Evolutionary conservation across 768 basidiomycete species (phyloP).

Genomic region (Gymnopilus junonius): DNA sequence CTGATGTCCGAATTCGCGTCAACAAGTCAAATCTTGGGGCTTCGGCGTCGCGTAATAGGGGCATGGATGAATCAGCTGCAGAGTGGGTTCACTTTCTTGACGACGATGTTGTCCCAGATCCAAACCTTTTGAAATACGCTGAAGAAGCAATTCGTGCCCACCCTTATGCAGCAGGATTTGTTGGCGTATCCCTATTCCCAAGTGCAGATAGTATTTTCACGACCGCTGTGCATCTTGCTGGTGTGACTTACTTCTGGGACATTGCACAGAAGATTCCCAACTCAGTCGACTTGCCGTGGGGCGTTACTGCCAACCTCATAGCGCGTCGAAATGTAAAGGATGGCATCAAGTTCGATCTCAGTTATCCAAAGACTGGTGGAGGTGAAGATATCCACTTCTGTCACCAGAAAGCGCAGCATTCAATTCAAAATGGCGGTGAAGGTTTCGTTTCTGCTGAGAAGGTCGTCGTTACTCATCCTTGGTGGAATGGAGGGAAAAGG

Average conservation of each 20-base stretch:
- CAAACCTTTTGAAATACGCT: slow-evolving; percentile 46
- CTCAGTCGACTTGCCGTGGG: slow-evolving; percentile 59
- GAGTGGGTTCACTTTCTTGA: slow-evolving; percentile 67
- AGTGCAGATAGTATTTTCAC: slow-evolving; percentile 51
- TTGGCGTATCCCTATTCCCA: slow-evolving; percentile 57
- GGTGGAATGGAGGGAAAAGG: slow-evolving; percentile 53
- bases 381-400: slow-evolving; percentile 70
- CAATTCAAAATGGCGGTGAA: slow-evolving; percentile 33
- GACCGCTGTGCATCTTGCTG: slow-evolving; percentile 56
- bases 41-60: slow-evolving; percentile 58
- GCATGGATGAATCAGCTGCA: slow-evolving; percentile 56
- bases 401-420: slow-evolving; percentile 46
- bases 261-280: slow-evolving; percentile 52
- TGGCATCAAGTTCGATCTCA: slow-evolving; percentile 46
- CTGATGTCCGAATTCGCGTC: slow-evolving; percentile 57
- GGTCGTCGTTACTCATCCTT: slow-evolving; percentile 59
- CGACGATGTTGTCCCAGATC: slow-evolving; percentile 53
- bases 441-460: slow-evolving; percentile 54
- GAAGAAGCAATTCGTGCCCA: slow-evolving; percentile 51
- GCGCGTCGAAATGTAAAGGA: slow-evolving; percentile 49
- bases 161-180: slow-evolving; percentile 55
- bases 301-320: slow-evolving; percentile 64
- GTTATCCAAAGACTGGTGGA: slow-evolving; percentile 66
- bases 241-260: slow-evolving; percentile 66
- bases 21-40: slow-evolving; percentile 54